A percentile compares a stretch with the other conserved stretches of the same genome.
Conservation (phyloP, 345 rosid genomes). For the Passiflora organensis region DNA sequence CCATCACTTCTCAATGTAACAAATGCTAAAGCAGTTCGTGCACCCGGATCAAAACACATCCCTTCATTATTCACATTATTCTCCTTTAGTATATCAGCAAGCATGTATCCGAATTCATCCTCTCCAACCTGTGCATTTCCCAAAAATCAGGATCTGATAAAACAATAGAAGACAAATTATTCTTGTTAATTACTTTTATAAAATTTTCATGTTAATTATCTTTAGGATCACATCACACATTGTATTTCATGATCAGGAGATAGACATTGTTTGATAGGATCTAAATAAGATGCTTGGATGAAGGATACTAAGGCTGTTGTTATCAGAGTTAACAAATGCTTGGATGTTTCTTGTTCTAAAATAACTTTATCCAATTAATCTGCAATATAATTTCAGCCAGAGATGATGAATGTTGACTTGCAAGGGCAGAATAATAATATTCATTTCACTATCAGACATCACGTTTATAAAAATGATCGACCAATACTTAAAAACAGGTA, state of each 20-base stretch:
- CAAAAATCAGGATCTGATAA: conserved; percentile 9
- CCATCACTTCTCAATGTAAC: conserved; percentile 83
- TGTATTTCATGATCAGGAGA: too few relatives aligned
- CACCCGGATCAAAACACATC: conserved; percentile 85
- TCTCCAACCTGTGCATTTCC: conserved; percentile 69
- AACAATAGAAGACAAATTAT: background rate
- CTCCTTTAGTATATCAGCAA: conserved; percentile 73
- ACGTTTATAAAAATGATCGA: background rate
- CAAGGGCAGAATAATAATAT: background rate
- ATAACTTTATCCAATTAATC: background rate
- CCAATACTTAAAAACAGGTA: background rate
- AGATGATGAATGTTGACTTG: too few relatives aligned
- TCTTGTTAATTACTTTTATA: background rate
- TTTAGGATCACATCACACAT: too few relatives aligned
- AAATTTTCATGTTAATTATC: too few relatives aligned
- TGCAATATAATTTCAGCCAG: background rate
- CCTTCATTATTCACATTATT: conserved; percentile 80
- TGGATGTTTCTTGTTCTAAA: conserved; percentile 1
- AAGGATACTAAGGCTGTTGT: background rate
- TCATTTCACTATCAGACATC: background rate
- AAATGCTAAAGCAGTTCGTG: conserved; percentile 93
- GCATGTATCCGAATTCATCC: conserved; percentile 98
- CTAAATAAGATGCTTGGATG: background rate
- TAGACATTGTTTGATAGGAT: too few relatives aligned
- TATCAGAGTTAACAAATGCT: background rate